phyloP scores from a whole-genome alignment of 345 rosid species.

The Laguncularia racemosa region DNA sequence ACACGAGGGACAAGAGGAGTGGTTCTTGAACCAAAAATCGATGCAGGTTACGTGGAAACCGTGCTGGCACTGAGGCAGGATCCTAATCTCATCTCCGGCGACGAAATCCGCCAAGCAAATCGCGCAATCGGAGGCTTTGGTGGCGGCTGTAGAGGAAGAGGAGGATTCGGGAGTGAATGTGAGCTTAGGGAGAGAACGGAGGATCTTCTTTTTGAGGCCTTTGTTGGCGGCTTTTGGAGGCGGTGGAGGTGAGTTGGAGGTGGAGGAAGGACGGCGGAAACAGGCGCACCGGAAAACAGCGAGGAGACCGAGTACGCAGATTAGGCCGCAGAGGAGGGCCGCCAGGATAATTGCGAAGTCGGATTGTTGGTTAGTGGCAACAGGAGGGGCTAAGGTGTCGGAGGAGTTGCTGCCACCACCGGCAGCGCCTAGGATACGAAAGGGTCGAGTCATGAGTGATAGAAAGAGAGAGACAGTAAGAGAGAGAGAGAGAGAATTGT shows the following conservation, averaged over 20 bases:
- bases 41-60: conserved; percentile 31
- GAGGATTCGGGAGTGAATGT: conserved; percentile 20
- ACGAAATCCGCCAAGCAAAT: conserved; percentile 27
- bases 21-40: conserved; percentile 30
- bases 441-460: background rate
- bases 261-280: conserved; percentile 25
- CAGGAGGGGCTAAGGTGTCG: background rate
- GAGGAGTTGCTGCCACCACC: background rate
- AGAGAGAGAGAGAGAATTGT: too few relatives aligned
- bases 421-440: conserved; percentile 5
- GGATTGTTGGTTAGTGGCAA: conserved; percentile 1
- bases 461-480: background rate
- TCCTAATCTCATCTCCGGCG: conserved; percentile 24
- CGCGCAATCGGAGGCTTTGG: conserved; percentile 8
- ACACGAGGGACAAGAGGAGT: conserved; percentile 25
- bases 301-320: conserved; percentile 33
- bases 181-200: conserved; percentile 27
- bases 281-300: conserved; percentile 41
- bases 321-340: conserved; percentile 36
- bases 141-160: conserved; percentile 14
- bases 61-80: conserved; percentile 28
- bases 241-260: conserved; percentile 4
- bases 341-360: conserved; percentile 38
- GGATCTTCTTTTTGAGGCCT: conserved; percentile 31
- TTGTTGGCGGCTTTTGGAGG: conserved; percentile 20